These are phyloP conservation scores for Lachnellula cervina DNA, from an alignment of 2,329 filamentous ascomycete species.

Conservation along the genomic window DNA sequence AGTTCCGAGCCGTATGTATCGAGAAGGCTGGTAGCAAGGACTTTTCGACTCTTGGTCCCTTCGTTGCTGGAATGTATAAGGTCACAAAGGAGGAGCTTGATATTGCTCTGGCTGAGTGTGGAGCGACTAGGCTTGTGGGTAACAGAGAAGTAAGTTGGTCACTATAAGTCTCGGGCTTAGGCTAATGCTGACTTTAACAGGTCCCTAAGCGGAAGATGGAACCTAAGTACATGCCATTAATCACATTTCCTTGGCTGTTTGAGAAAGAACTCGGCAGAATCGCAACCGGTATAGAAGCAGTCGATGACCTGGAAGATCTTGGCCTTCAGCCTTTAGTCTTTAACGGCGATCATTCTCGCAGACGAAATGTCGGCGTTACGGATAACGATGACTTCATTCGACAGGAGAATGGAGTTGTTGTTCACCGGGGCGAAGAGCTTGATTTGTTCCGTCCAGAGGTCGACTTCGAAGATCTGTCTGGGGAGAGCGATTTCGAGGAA, in stretches of 20 bases:
- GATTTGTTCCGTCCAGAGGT: constrained; percentile 27
- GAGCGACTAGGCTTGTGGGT: constrained; percentile 34
- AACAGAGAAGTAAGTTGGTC: constrained; percentile 29
- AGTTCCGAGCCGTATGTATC: constrained; percentile 63
- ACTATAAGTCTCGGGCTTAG: not conserved
- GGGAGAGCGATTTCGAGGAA: constrained; percentile 15
- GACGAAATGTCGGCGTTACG: not conserved
- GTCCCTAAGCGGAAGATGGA: not conserved
- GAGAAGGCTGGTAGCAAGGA: constrained; percentile 58
- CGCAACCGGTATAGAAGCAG: constrained; percentile 41
- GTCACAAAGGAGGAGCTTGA: constrained; percentile 70
- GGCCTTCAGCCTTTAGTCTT: constrained; percentile 14
- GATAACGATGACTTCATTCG: constrained; percentile 26
- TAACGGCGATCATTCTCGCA: constrained; percentile 10
- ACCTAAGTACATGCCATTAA: not conserved
- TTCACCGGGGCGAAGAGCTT: constrained; percentile 31
- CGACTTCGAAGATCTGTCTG: constrained; percentile 17
- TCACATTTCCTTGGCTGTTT: constrained; percentile 68
- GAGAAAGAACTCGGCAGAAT: constrained; percentile 65
- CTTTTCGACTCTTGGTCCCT: constrained; percentile 57
- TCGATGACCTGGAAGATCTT: constrained; percentile 21
- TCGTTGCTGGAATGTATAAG: constrained; percentile 83
- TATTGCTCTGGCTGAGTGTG: constrained; percentile 50
- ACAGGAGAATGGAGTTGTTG: constrained; percentile 25
- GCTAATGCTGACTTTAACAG: not conserved